A percentile compares a stretch with the other conserved stretches of the same genome.
These are phyloP conservation scores for Vaccinium myrtillus DNA, from an alignment of 148 eudicot species.

Conservation along the genomic window DNA sequence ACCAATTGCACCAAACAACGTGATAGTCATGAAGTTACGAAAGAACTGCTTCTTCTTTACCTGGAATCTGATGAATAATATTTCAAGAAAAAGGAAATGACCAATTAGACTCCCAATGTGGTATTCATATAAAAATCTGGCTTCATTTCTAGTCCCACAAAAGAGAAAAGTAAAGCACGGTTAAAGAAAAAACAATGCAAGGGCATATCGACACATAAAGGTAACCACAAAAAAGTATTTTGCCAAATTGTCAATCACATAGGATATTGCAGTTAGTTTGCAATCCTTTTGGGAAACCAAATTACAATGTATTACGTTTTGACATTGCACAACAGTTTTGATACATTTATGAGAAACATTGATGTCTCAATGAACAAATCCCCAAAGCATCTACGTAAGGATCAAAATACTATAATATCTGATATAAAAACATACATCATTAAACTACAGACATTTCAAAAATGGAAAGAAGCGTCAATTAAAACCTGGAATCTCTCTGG, in stretches of 20 bases:
- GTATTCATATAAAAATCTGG: neutral
- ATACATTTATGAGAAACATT: neutral
- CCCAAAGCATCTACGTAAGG: neutral
- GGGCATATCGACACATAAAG: too few species aligned
- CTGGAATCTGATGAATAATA: constrained; percentile 60
- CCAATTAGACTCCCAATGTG: neutral
- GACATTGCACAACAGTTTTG: neutral
- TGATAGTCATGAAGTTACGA: constrained; percentile 74
- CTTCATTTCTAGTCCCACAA: neutral
- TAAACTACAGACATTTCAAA: neutral
- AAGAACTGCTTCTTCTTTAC: constrained; percentile 84
- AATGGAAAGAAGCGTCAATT: neutral
- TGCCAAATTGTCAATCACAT: neutral
- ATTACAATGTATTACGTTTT: neutral
- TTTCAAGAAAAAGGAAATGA: constrained; percentile 11
- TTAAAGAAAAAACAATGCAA: neutral
- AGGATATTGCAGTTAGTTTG: neutral
- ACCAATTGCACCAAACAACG: constrained; percentile 70
- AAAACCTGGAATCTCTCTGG: neutral
- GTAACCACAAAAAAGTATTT: neutral
- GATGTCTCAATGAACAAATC: neutral
- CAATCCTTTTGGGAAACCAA: neutral
- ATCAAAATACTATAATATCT: neutral
- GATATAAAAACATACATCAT: neutral
- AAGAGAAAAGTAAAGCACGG: neutral